phyloP scores from a whole-genome alignment of 1,284 basidiomycete species.

The Kwoniella shivajii region DNA sequence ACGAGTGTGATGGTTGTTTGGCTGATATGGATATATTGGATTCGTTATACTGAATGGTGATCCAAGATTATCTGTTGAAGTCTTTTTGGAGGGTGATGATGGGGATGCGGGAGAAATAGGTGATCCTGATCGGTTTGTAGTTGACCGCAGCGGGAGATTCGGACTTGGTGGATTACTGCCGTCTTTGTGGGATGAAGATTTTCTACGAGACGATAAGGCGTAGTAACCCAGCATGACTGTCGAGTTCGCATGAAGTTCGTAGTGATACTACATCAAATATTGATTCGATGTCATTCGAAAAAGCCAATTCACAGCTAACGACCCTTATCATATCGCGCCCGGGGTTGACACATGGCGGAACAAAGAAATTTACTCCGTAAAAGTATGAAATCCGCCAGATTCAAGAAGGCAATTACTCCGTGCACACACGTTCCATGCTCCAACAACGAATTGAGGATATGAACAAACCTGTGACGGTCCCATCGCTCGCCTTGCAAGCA shows the following conservation, averaged over 20 bases:
- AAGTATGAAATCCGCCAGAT: too few relatives aligned
- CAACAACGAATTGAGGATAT: too few relatives aligned
- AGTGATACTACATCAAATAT: neutral
- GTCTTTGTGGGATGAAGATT: neutral
- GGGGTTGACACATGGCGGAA: too few relatives aligned
- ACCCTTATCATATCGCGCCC: too few relatives aligned
- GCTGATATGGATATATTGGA: neutral
- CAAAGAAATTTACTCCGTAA: too few relatives aligned
- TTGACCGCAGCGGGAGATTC: neutral
- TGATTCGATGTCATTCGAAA: too few relatives aligned
- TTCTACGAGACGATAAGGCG: neutral
- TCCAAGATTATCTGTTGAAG: neutral
- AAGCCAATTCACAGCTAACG: too few relatives aligned
- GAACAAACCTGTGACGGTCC: too few relatives aligned
- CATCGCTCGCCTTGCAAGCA: too few relatives aligned
- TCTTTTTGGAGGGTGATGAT: neutral
- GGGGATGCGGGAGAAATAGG: neutral
- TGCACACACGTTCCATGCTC: too few relatives aligned
- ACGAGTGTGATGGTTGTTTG: neutral
- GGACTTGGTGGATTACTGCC: slow-evolving; percentile 2
- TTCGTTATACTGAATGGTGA: slow-evolving; percentile 12
- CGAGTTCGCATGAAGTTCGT: neutral
- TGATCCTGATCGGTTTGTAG: slow-evolving; percentile 2
- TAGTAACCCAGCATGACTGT: slow-evolving; percentile 11
- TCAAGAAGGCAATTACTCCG: too few relatives aligned